These are phyloP conservation scores for Ballota nigra DNA, from an alignment of 257 asterid species.

Conservation along the genomic window DNA sequence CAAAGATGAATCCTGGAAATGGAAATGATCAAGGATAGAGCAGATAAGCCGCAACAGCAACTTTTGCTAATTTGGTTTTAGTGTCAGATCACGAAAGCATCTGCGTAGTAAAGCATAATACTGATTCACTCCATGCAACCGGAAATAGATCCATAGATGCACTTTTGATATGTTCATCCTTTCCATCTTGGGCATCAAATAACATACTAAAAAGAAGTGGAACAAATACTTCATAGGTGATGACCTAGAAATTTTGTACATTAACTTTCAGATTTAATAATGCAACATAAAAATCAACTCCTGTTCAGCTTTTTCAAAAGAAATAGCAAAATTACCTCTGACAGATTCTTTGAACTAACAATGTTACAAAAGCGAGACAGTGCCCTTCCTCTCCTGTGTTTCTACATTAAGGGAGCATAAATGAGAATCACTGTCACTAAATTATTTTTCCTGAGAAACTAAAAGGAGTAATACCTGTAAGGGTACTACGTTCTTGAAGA, in stretches of 20 bases:
- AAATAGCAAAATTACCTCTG: constrained; percentile 49
- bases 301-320: not conserved
- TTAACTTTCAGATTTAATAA: constrained; percentile 13
- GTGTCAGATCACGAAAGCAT: constrained; percentile 73
- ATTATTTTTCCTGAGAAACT: not conserved
- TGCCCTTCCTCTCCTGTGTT: constrained; percentile 91
- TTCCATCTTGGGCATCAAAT: constrained; percentile 67
- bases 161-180: constrained; percentile 80
- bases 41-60: constrained; percentile 63
- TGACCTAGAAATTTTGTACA: constrained; percentile 42
- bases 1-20: constrained; percentile 46
- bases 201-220: constrained; percentile 81
- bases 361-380: constrained; percentile 57
- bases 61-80: constrained; percentile 73
- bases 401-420: constrained; percentile 46
- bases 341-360: constrained; percentile 49
- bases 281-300: constrained; percentile 5
- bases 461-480: constrained; percentile 58
- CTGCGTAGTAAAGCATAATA: constrained; percentile 57
- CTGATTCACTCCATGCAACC: constrained; percentile 68
- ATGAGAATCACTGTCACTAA: not conserved
- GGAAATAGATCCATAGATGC: constrained; percentile 76
- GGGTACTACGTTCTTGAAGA: constrained; percentile 75
- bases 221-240: constrained; percentile 66
- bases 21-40: constrained; percentile 74